Base-by-base conservation (phyloP, 2,329 filamentous ascomycete genomes). In the Trichophyton verrucosum region DNA sequence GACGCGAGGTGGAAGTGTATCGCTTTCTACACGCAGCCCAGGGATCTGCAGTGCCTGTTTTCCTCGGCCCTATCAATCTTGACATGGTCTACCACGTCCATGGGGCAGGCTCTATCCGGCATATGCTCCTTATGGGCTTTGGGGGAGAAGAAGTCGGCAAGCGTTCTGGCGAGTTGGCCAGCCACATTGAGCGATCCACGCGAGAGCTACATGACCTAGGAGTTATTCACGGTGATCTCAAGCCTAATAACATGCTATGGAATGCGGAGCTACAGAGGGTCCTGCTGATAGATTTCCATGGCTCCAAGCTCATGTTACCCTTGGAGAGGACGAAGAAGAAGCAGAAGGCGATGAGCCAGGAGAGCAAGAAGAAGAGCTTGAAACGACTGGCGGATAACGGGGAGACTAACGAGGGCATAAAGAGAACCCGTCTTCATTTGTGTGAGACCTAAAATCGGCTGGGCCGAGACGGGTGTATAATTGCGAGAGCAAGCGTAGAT, bases 81-180 rank as follows among this genome's bases (percentile, higher is more conserved):
- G 60, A 56, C 2, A 59, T 64, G 38, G 63, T 64, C 22, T 71
- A 70, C 53, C 71, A 72, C 53, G 64, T 71, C 3, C 61, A 71
- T 60, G 64, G 68, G 1, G 66, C 65, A 53, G 65, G 67, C 13
- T 47, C 65, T 36, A 71, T 71, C 55, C 64, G 64, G 8, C 64
- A 72, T 60, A 71, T 71, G 66, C 66, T 72, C 3, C 62, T 72
- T 0, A 71, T 72, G 67, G 67, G 27, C 38, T 71, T 65, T 67
- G 68, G 64, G 6, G 66, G 66, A 22, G 64, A 65, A 27, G 59
- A 17, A 33, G 58, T 64, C 11, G 38, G 15, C 27, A 44, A 59
- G 13, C 27, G 61, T 7, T 53, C 60, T 8, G 36, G 59, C 53
- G 24, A 56, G 11, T 42, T 65, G 6, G 36, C 57, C 5, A 13